Base-by-base conservation (phyloP, 2,329 filamentous ascomycete species). In the Aspergillaceae sp. region DNA sequence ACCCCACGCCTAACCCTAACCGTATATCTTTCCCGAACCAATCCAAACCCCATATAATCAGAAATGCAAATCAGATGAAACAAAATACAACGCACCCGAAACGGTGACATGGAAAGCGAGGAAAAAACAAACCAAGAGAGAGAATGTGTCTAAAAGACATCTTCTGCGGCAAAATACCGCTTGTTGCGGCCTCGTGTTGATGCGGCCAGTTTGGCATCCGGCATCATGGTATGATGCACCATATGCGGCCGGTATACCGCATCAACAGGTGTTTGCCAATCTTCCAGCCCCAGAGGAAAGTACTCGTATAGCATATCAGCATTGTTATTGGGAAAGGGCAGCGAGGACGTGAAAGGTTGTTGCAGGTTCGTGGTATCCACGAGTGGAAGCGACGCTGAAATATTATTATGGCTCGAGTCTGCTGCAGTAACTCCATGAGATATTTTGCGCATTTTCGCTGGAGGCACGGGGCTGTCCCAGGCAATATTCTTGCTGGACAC, bases 221-320 rank as follows among this genome's bases (percentile, higher is more conserved):
- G 82, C 41, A 85, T 73, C 41, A 63, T 77, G 10, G 86, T 91
- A 63, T 96, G 90, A 67, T 97, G 91, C 3, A 96, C 90, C 10
- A 95, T 87, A 64, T 96, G 90, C 4, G 90, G 91, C 42, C 88
- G 76, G 63, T 94, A 95, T 10, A 95, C 84, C 4, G 88, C 88
- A 65, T 94, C 88, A 3, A 94, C 87, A 1, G 87, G 88, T 2
- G 86, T 86, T 79, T 90, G 88, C 83, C 79, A 96, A 60, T 96
- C 90, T 63, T 96, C 89, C 48, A 95, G 71, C 42, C 85, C 89
- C 10, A 97, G 74, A 0, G 90, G 90, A 53, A 97, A 96, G 62
- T 97, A 96, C 68, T 97, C 90, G 62, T 96, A 96, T 11, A 96
- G 72, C 53, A 90, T 72, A 66, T 96, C 90, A 1, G 83, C 83